Evolutionary conservation across 192 early-diverging fungal genomes (phyloP).

Genomic region (Umbelopsis sp.): DNA sequence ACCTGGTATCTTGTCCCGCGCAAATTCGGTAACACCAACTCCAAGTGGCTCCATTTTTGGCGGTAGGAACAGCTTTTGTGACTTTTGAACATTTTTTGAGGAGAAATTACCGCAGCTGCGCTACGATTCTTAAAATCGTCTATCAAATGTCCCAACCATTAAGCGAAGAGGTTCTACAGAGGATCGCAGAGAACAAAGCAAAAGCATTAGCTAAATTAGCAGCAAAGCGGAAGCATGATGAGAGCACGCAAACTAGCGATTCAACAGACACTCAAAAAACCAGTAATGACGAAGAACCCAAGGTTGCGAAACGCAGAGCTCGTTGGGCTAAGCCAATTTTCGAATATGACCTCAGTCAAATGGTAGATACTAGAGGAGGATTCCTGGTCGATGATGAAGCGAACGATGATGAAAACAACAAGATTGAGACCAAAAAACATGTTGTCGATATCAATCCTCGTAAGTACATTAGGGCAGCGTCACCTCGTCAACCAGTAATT

Average conservation of each 20-base stretch:
- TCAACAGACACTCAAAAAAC: not conserved
- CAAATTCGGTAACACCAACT: too few relatives aligned
- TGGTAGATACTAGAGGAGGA: slow-evolving; percentile 87
- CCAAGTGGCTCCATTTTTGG: too few relatives aligned
- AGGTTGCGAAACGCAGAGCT: slow-evolving; percentile 16
- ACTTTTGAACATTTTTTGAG: too few relatives aligned
- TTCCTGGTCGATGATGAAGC: slow-evolving; percentile 71
- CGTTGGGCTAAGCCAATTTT: slow-evolving; percentile 38
- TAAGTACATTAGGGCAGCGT: slow-evolving; percentile 32
- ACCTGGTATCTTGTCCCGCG: too few relatives aligned
- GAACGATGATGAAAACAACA: slow-evolving; percentile 34
- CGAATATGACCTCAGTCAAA: slow-evolving; percentile 88
- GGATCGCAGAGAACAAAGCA: slow-evolving; percentile 49
- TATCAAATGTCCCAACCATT: slow-evolving; percentile 23
- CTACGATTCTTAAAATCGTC: not conserved
- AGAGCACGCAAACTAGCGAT: not conserved
- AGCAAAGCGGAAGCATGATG: slow-evolving; percentile 6
- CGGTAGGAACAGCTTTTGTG: too few relatives aligned
- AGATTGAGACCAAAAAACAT: slow-evolving; percentile 39
- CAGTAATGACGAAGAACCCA: not conserved
- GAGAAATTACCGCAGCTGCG: not conserved
- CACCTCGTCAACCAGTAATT: slow-evolving; percentile 22
- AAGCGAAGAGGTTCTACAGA: slow-evolving; percentile 45
- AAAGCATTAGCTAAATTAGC: slow-evolving; percentile 45
- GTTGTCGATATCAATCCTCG: slow-evolving; percentile 46